phyloP scores from a whole-genome alignment of 2,329 filamentous ascomycete species.

The Apiospora malaysiana region DNA sequence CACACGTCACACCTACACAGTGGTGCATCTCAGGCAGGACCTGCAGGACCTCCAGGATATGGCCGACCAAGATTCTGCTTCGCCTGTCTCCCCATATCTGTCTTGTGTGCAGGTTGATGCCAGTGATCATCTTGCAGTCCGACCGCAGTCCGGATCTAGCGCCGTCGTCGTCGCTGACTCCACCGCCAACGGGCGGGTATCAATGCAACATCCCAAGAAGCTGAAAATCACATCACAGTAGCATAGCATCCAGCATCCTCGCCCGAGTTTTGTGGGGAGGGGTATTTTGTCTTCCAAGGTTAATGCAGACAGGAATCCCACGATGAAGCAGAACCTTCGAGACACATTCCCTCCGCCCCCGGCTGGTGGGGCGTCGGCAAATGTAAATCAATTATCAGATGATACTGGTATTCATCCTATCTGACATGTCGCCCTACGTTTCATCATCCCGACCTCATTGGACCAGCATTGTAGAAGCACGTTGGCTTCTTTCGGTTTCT shows the following conservation, averaged over 20 bases:
- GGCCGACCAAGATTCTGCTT: not conserved
- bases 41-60: not conserved
- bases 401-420: not conserved
- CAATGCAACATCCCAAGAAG: not conserved
- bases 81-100: not conserved
- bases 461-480: not conserved
- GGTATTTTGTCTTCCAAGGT: not conserved
- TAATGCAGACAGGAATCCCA: constrained; percentile 5
- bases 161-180: not conserved
- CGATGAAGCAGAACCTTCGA: not conserved
- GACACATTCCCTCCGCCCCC: not conserved
- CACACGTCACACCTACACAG: not conserved
- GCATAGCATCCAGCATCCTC: not conserved
- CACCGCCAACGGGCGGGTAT: not conserved
- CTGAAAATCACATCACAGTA: not conserved
- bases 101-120: not conserved
- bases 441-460: constrained; percentile 12
- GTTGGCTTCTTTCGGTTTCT: not conserved
- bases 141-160: not conserved
- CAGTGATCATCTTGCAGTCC: constrained; percentile 1
- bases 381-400: constrained; percentile 1
- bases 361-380: not conserved
- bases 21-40: constrained; percentile 9
- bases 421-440: constrained; percentile 14
- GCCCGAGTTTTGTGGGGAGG: not conserved